Evolutionary conservation across 306 rosid genomes (phyloP).

Genomic region (Medicago ruthenica): DNA sequence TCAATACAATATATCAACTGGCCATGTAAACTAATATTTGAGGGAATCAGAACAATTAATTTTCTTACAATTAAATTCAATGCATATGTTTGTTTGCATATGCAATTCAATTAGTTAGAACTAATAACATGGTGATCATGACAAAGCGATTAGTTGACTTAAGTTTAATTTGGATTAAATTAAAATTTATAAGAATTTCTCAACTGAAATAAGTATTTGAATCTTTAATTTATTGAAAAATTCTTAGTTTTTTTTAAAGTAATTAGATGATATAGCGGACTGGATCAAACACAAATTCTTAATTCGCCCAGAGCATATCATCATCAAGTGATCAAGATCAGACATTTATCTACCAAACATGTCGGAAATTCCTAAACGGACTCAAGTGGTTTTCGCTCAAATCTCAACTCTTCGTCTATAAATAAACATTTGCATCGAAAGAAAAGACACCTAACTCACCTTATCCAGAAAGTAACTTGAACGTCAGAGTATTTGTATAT

Average conservation of each 20-base stretch:
- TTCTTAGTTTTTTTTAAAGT: neutral
- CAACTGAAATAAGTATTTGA: neutral
- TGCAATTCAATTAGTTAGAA: neutral
- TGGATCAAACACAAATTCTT: no score
- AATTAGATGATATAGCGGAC: no score
- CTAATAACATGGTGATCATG: slow-evolving; percentile 28
- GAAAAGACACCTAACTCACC: no score
- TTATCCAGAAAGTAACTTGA: no score
- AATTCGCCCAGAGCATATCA: no score
- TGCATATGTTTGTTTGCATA: neutral
- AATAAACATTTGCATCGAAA: no score
- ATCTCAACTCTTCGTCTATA: no score
- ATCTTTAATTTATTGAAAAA: neutral
- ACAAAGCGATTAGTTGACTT: slow-evolving; percentile 27
- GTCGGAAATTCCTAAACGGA: no score
- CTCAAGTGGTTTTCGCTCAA: no score
- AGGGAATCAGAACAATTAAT: neutral
- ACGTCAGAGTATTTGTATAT: no score
- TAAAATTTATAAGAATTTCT: neutral
- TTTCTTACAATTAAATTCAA: neutral
- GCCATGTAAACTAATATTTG: slow-evolving; percentile 1
- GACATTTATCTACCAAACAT: no score
- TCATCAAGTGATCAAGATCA: no score
- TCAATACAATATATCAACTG: slow-evolving; percentile 16
- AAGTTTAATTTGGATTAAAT: slow-evolving; percentile 1